These are phyloP conservation scores for Trypanosoma lewisi DNA, from an alignment of 208 protist species.

Conservation along the genomic window DNA sequence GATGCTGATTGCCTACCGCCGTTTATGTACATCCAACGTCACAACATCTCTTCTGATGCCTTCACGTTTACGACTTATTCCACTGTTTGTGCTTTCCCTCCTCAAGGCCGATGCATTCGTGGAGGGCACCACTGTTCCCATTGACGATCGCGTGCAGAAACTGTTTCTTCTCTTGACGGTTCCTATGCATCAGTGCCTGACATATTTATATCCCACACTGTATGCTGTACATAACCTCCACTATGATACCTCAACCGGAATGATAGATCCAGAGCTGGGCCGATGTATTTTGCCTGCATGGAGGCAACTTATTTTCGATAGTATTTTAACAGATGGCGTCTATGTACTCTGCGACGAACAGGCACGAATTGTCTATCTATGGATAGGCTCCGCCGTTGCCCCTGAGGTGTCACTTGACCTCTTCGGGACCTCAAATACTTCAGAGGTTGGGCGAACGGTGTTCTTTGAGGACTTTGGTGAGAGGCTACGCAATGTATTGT, in stretches of 20 bases:
- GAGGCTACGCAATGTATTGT: slow-evolving; percentile 66
- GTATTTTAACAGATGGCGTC: slow-evolving; percentile 60
- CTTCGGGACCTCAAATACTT: slow-evolving; percentile 56
- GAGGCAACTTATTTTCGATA: slow-evolving; percentile 70
- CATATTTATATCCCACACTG: slow-evolving; percentile 85
- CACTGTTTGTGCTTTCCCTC: slow-evolving; percentile 83
- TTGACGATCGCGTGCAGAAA: slow-evolving; percentile 80
- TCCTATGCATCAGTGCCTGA: slow-evolving; percentile 62
- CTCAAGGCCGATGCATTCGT: slow-evolving; percentile 81
- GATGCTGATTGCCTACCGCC: slow-evolving; percentile 81
- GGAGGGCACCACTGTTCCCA: slow-evolving; percentile 63
- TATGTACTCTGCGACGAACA: slow-evolving; percentile 88
- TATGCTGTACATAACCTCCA: slow-evolving; percentile 66
- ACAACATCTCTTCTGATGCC: slow-evolving; percentile 87
- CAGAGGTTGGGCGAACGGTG: slow-evolving; percentile 32
- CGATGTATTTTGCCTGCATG: slow-evolving; percentile 62
- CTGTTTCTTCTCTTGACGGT: slow-evolving; percentile 73
- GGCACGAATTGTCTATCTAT: slow-evolving; percentile 80
- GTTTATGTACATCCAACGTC: slow-evolving; percentile 45
- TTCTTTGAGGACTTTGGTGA: slow-evolving; percentile 69
- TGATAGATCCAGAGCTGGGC: slow-evolving; percentile 45
- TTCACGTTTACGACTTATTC: slow-evolving; percentile 90
- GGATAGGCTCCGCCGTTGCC: slow-evolving; percentile 65
- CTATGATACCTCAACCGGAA: slow-evolving; percentile 37
- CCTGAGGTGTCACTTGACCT: slow-evolving; percentile 50